phyloP scores from a whole-genome alignment of 257 asterid genomes.

The Fraxinus quadrangulata region DNA sequence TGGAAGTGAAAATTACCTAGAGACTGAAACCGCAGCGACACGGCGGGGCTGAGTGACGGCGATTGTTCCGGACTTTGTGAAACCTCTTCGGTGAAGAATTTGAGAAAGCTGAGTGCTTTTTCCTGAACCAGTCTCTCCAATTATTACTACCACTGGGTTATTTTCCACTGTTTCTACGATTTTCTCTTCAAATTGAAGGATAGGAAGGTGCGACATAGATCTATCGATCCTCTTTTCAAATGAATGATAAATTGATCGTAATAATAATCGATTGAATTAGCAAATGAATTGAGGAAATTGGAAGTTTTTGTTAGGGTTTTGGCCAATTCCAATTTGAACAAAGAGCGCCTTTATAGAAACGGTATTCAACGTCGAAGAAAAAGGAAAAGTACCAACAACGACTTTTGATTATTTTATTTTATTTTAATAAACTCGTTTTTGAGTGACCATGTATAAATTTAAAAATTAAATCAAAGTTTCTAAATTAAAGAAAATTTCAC shows the following conservation, averaged over 20 bases:
- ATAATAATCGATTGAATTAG: not conserved
- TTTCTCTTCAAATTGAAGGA: conserved; percentile 79
- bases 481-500: too few species aligned
- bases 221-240: not conserved
- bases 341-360: not conserved
- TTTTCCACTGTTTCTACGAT: conserved; percentile 72
- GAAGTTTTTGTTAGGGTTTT: not conserved
- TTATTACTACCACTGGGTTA: conserved; percentile 71
- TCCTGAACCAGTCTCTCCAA: conserved; percentile 96
- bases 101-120: conserved; percentile 96
- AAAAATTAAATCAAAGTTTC: too few species aligned
- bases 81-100: conserved; percentile 76
- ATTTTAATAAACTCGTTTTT: too few species aligned
- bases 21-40: conserved; percentile 89
- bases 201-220: conserved; percentile 66
- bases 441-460: too few species aligned
- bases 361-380: too few species aligned
- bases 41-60: conserved; percentile 99
- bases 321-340: not conserved
- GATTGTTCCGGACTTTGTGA: conserved; percentile 69
- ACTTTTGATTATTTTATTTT: too few species aligned
- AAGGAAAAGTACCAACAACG: too few species aligned
- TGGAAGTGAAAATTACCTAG: conserved; percentile 47
- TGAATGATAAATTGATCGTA: not conserved
- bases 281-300: not conserved